Percentiles rank a stretch among this genome's conserved stretches.
phyloP scores from a whole-genome alignment of 176 grass and related monocot species.

The Secale cereale region DNA sequence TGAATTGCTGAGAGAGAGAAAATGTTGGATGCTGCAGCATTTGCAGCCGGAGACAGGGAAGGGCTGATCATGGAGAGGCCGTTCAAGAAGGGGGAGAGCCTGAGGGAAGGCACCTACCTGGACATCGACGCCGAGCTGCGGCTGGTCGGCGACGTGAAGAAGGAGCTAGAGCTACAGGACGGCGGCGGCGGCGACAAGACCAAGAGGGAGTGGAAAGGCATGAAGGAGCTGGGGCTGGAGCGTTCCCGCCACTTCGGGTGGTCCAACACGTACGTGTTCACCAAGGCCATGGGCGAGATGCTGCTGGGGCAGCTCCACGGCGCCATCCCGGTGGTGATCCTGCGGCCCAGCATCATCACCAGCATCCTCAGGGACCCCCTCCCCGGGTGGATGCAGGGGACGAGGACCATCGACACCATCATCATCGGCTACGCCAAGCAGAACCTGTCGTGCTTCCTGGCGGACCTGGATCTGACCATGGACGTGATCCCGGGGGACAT shows the following conservation, averaged over 20 bases:
- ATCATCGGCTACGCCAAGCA: slow-evolving; percentile 70
- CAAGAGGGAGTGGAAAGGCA: slow-evolving; percentile 36
- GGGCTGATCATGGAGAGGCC: slow-evolving; percentile 67
- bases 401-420: slow-evolving; percentile 69
- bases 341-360: slow-evolving; percentile 74
- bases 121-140: slow-evolving; percentile 66
- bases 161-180: not conserved
- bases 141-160: slow-evolving; percentile 53
- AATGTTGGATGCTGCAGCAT: slow-evolving; percentile 10
- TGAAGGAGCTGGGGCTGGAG: slow-evolving; percentile 85
- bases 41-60: slow-evolving; percentile 10
- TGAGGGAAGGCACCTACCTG: slow-evolving; percentile 43
- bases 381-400: slow-evolving; percentile 85
- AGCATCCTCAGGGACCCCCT: slow-evolving; percentile 60
- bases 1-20: not conserved
- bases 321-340: slow-evolving; percentile 43
- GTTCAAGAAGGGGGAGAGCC: slow-evolving; percentile 48
- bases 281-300: slow-evolving; percentile 78
- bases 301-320: slow-evolving; percentile 39
- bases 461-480: slow-evolving; percentile 47
- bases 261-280: slow-evolving; percentile 92
- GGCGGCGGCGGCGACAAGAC: not conserved
- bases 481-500: slow-evolving; percentile 85
- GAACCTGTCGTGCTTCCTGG: slow-evolving; percentile 72
- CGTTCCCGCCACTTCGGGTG: slow-evolving; percentile 61